Percentiles rank a stretch among this genome's conserved stretches.
These are phyloP conservation scores for Yamadazyma sp. DNA, from an alignment of 1,139 yeast genomes.

Conservation along the genomic window DNA sequence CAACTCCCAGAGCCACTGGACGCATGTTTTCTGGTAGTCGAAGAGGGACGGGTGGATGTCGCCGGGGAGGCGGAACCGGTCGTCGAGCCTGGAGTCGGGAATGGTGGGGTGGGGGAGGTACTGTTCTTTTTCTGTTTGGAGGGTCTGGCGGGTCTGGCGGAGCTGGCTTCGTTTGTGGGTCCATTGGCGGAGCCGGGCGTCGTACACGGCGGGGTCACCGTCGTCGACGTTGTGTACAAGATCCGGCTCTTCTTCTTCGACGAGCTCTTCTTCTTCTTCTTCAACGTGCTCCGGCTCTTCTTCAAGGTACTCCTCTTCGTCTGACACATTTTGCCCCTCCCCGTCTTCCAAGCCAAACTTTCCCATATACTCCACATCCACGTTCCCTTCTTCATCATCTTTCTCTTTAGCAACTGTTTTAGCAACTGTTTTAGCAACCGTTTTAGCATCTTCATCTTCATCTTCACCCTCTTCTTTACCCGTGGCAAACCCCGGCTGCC, in stretches of 20 bases:
- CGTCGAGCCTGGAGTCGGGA: slow-evolving; percentile 73
- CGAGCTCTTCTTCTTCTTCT: slow-evolving; percentile 18
- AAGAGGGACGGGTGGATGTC: slow-evolving; percentile 84
- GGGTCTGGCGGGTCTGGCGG: slow-evolving; percentile 19
- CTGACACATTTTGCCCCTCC: no score
- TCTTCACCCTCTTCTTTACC: slow-evolving; percentile 6
- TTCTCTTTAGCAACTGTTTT: no score
- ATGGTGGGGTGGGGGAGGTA: slow-evolving; percentile 72
- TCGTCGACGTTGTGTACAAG: slow-evolving; percentile 57
- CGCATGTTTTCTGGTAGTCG: slow-evolving; percentile 93
- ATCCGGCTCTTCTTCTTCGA: slow-evolving; percentile 12
- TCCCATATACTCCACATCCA: slow-evolving; percentile 17
- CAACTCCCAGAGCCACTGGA: slow-evolving; percentile 78
- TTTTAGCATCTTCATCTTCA: slow-evolving; percentile 3
- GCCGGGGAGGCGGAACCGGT: slow-evolving; percentile 77
- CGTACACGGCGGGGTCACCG: slow-evolving; percentile 69
- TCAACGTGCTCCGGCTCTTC: slow-evolving; percentile 5
- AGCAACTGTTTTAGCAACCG: no score
- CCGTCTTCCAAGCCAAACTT: no score
- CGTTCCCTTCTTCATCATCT: slow-evolving; percentile 15
- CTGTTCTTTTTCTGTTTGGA: slow-evolving; percentile 54
- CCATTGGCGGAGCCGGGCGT: slow-evolving; percentile 63
- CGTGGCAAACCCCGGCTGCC: slow-evolving; percentile 37
- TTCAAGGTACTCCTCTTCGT: slow-evolving; percentile 2
- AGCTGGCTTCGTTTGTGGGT: slow-evolving; percentile 40